Base-by-base conservation (phyloP, 148 eudicot species). In the Silene uniflora region DNA sequence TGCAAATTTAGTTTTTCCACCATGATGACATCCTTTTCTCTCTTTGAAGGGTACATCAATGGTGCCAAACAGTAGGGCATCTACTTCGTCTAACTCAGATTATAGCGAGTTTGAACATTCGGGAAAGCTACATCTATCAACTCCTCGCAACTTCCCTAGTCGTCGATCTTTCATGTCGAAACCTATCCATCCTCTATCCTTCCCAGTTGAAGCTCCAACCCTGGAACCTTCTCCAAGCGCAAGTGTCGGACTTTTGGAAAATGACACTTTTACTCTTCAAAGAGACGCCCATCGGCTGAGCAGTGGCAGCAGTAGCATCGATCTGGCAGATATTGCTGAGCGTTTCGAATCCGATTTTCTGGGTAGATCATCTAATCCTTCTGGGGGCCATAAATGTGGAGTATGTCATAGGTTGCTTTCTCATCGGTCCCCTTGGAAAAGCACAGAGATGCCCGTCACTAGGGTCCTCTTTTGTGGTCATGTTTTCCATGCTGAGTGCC, bases 401-500 rank as follows among this genome's bases (percentile, higher is more conserved):
- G 78, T 91, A 62, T 91, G 98, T 72, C 97, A 91, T 69, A 83
- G 93, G 77, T 79, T 86, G 77, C 98, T 94, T 68, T 91, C 98
- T 42, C 97, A 94, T 25, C 84, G 93, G 79, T 94, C 97, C 7
- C 96, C 98, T 9, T 94, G 97, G 97, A 81, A 83, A 83, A 90
- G 92, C 72, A 91, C 90, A 24, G 98, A 94, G 78, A 83, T 91
- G 93, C 98, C 98, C 0, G 82, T 87, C 42, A 81, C 98, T 3
- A 96, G 96, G 52, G 92, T 94, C 62, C 96, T 94, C 66, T 86
- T 89, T 10, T 91, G 97, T 72, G 83, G 86, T 18, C 98, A 91
- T 80, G 90, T 94, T 29, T 94, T 94, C 85, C 98, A 94, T 54
- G 98, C 96, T 10, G 98, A 94, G 74, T 94, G 98, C 82, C 81